Base-by-base conservation (phyloP, 1,284 basidiomycete species). In the Cryptococcus depauperatus region DNA sequence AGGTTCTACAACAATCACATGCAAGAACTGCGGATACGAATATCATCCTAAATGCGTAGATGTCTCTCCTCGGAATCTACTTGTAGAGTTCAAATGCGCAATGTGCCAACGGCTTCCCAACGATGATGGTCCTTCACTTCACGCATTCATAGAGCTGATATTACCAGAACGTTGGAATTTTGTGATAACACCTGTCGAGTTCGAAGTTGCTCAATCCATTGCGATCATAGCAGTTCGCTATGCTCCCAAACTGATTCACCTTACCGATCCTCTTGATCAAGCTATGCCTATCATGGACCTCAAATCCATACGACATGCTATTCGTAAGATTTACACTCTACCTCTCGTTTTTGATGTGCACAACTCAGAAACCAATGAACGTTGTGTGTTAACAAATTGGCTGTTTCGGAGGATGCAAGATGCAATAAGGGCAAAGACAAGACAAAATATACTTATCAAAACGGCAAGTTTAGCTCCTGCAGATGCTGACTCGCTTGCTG, bases 21-120 rank as follows among this genome's bases (percentile, higher is more conserved):
- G 66, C 46, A 33, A 41, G 8, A 30, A 41, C 4, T 66, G 65
- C 43, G 9, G 49, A 19, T 61, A 58, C 11, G 30, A 45, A 8
- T 69, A 68, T 46, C 66, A 69, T 47, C 60, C 59, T 3, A 55
- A 53, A 54, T 69, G 66, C 41, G 56, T 66, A 9, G 54, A 52
- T 7, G 37, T 63, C 14, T 30, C 44, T 1, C 48, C 54, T 18
- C 61, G 57, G 39, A 41, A 56, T 5, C 51, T 53, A 2, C 16
- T 43, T 3, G 35, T 52, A 18, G 50, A 49, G 21, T 68, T 62
- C 50, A 50, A 52, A 35, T 70, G 68, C 41, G 52, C 55, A 32
- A 64, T 67, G 57, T 70, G 68, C 49, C 43, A 50, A n/a, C 45
- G 54, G 13, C 37, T 57, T 3, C 49, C 55, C 18, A 51, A 51